Conservation (phyloP, 345 rosid genomes). For the Aethionema arabicum region DNA sequence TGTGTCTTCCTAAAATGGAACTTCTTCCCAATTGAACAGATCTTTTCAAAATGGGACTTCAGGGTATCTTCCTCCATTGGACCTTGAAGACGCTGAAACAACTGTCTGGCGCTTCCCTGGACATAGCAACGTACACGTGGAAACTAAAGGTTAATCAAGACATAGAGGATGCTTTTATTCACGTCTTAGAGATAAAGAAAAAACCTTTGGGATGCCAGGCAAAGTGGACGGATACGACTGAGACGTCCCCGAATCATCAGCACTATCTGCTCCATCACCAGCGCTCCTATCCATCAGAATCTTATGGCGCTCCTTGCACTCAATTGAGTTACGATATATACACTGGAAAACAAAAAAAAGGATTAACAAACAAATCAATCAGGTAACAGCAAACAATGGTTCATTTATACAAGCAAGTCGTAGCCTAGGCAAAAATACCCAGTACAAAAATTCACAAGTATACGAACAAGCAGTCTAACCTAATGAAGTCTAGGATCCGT, state of each 20-base stretch:
- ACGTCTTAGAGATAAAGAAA: conserved; percentile 22
- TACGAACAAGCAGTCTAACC: conserved; percentile 11
- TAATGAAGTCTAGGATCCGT: conserved; percentile 16
- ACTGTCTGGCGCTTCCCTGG: conserved; percentile 98
- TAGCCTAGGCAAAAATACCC: conserved; percentile 12
- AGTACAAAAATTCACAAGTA: conserved; percentile 18
- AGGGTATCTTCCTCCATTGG: conserved; percentile 95
- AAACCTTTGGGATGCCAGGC: conserved; percentile 98
- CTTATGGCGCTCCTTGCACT: conserved; percentile 98
- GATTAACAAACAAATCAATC: conserved; percentile 16
- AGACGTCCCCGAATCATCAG: conserved; percentile 97
- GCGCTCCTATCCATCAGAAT: conserved; percentile 77
- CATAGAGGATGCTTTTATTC: conserved; percentile 28
- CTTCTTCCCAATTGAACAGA: conserved; percentile 77
- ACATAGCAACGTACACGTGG: conserved; percentile 32
- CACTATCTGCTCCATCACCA: conserved; percentile 98
- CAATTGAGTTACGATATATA: conserved; percentile 81
- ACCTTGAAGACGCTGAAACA: conserved; percentile 94
- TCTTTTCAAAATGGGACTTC: conserved; percentile 95
- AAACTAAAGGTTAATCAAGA: conserved; percentile 23
- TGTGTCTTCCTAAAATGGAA: conserved; percentile 59
- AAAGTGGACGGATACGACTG: conserved; percentile 98
- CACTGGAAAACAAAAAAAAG: conserved; percentile 47
- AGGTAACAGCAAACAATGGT: conserved; percentile 11
- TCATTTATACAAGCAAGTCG: conserved; percentile 18